phyloP scores from a whole-genome alignment of 139 green algal species.

The Chlorella sorokiniana region DNA sequence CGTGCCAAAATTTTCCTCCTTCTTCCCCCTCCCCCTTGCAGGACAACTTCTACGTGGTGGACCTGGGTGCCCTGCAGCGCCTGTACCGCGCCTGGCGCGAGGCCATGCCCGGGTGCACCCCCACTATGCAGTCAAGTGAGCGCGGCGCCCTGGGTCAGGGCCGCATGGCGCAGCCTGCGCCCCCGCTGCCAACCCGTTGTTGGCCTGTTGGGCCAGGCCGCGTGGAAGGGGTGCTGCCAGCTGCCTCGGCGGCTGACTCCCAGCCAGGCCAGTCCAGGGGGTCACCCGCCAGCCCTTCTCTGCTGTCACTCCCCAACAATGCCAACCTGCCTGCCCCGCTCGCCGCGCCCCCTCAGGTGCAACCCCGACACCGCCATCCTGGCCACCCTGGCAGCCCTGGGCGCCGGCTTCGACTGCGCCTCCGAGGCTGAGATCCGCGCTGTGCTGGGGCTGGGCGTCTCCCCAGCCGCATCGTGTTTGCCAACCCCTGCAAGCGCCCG shows the following conservation, averaged over 20 bases:
- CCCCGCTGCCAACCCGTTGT: too few species aligned
- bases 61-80: slow-evolving; percentile 81
- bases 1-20: neutral
- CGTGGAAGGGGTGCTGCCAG: too few species aligned
- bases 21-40: slow-evolving; percentile 55
- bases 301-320: too few species aligned
- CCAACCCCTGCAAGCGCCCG: slow-evolving; percentile 94
- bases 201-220: too few species aligned
- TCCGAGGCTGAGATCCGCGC: slow-evolving; percentile 84
- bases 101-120: slow-evolving; percentile 89
- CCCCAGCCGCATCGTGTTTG: slow-evolving; percentile 88
- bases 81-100: slow-evolving; percentile 80
- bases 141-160: too few species aligned
- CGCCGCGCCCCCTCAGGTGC: slow-evolving; percentile 33
- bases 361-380: slow-evolving; percentile 84
- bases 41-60: slow-evolving; percentile 92
- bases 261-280: too few species aligned
- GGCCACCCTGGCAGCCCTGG: slow-evolving; percentile 79
- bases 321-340: neutral
- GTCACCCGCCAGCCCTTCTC: too few species aligned
- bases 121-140: slow-evolving; percentile 79
- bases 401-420: slow-evolving; percentile 95
- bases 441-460: slow-evolving; percentile 78
- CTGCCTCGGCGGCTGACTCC: too few species aligned
- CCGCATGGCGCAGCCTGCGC: too few species aligned